Evolutionary conservation across 371 early-diverging fungal genomes (phyloP).

Genomic region (Mucor indicus): DNA sequence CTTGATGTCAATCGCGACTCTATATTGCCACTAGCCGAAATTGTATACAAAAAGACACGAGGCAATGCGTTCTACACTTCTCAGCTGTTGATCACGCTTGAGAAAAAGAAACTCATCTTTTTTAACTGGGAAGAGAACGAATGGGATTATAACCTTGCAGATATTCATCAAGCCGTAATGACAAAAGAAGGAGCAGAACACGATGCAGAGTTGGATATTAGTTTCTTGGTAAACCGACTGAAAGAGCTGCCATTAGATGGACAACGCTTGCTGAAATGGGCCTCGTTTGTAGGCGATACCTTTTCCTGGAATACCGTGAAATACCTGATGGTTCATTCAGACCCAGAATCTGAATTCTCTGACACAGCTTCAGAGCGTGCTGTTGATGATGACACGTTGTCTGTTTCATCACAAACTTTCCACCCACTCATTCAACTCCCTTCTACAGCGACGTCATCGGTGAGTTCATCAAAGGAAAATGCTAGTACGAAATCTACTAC

Average conservation of each 20-base stretch:
- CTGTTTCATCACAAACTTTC: not conserved
- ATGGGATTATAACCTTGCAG: constrained; percentile 40
- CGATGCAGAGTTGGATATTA: constrained; percentile 33
- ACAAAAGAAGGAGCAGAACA: constrained; percentile 7
- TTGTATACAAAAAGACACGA: constrained; percentile 31
- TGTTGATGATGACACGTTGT: not conserved
- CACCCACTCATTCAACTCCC: constrained; percentile 1
- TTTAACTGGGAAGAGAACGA: constrained; percentile 47
- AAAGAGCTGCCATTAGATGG: constrained; percentile 35
- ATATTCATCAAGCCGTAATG: constrained; percentile 27
- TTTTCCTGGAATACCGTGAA: constrained; percentile 45
- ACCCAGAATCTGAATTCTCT: constrained; percentile 32
- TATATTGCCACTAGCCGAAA: constrained; percentile 31
- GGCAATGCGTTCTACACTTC: constrained; percentile 44
- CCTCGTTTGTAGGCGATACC: constrained; percentile 42
- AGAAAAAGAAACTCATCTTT: constrained; percentile 42
- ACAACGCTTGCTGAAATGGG: constrained; percentile 38
- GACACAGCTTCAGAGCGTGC: constrained; percentile 1
- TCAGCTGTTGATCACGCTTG: constrained; percentile 34
- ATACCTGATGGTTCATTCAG: constrained; percentile 31
- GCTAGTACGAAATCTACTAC: not conserved
- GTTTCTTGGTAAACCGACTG: constrained; percentile 28
- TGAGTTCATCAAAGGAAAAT: no score
- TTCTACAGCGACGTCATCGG: not conserved
- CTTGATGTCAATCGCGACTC: constrained; percentile 17